Conservation (phyloP, 75 land plant genomes). For the Pinus albicaulis region DNA sequence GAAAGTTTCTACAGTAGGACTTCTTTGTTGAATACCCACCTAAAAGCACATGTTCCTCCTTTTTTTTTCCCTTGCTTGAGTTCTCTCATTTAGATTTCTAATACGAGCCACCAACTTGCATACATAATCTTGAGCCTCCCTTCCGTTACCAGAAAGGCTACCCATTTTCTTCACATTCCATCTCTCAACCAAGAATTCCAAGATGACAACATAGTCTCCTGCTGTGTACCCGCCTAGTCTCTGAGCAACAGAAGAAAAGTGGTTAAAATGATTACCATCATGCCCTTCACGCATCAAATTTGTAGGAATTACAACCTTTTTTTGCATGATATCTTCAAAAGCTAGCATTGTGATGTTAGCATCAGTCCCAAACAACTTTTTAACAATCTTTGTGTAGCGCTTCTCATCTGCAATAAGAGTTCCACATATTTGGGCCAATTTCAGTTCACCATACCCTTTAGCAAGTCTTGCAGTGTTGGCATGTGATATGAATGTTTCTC, state of each 20-base stretch:
- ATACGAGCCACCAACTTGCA: slow-evolving; percentile 32
- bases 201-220: slow-evolving; percentile 50
- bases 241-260: slow-evolving; percentile 59
- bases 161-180: slow-evolving; percentile 45
- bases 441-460: slow-evolving; percentile 45
- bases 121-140: slow-evolving; percentile 46
- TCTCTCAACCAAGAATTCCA: slow-evolving; percentile 42
- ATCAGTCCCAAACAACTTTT: slow-evolving; percentile 56
- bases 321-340: slow-evolving; percentile 60
- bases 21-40: slow-evolving; percentile 45
- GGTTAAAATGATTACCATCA: slow-evolving; percentile 40
- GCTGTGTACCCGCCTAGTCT: slow-evolving; percentile 59
- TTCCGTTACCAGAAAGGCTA: slow-evolving; percentile 37
- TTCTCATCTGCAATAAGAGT: slow-evolving; percentile 68
- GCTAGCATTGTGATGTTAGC: slow-evolving; percentile 49
- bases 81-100: slow-evolving; percentile 27
- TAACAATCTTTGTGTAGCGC: slow-evolving; percentile 54
- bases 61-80: slow-evolving; percentile 15
- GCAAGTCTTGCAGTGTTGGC: slow-evolving; percentile 70
- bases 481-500: slow-evolving; percentile 66
- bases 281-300: slow-evolving; percentile 65
- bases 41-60: slow-evolving; percentile 13
- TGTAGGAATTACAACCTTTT: slow-evolving; percentile 64
- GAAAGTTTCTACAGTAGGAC: neutral
- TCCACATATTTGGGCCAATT: slow-evolving; percentile 58